Evolutionary conservation across 2,329 filamentous ascomycete genomes (phyloP).

Genomic region (Aspergillus tamarii): DNA sequence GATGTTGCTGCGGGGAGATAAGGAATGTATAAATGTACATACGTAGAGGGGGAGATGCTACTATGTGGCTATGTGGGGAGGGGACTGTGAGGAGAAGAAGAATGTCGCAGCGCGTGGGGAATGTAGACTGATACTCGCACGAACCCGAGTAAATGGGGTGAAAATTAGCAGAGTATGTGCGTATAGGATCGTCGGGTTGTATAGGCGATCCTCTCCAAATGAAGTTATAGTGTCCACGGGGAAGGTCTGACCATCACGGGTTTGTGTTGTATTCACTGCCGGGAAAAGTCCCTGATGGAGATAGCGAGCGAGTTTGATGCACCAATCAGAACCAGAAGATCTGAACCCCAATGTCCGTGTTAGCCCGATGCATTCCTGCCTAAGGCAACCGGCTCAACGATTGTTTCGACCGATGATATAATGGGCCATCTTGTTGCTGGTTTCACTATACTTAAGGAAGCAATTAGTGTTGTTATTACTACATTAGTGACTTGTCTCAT

Average conservation of each 20-base stretch:
- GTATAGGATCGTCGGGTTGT: not conserved
- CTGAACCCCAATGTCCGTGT: not conserved
- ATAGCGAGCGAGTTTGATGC: not conserved
- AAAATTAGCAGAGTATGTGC: not conserved
- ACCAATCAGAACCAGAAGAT: not conserved
- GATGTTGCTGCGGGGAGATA: not conserved
- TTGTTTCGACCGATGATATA: not conserved
- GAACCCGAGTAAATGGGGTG: not conserved
- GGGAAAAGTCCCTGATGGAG: not conserved
- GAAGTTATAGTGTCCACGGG: not conserved
- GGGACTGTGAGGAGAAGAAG: not conserved
- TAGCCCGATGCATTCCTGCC: not conserved
- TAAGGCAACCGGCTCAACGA: not conserved
- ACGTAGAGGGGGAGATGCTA: not conserved
- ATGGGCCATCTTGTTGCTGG: not conserved
- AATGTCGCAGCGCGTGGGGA: slow-evolving; percentile 1
- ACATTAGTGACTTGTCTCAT: slow-evolving; percentile 3
- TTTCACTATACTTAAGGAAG: not conserved
- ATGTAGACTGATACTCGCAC: not conserved
- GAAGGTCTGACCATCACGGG: not conserved
- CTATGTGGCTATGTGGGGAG: not conserved
- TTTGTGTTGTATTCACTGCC: not conserved
- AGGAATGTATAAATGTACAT: not conserved
- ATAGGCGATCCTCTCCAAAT: not conserved
- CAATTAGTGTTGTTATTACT: not conserved